Percentiles rank a stretch among this genome's conserved stretches.
Conservation (phyloP, 1,284 basidiomycete genomes). For the Baeospora myosura region DNA sequence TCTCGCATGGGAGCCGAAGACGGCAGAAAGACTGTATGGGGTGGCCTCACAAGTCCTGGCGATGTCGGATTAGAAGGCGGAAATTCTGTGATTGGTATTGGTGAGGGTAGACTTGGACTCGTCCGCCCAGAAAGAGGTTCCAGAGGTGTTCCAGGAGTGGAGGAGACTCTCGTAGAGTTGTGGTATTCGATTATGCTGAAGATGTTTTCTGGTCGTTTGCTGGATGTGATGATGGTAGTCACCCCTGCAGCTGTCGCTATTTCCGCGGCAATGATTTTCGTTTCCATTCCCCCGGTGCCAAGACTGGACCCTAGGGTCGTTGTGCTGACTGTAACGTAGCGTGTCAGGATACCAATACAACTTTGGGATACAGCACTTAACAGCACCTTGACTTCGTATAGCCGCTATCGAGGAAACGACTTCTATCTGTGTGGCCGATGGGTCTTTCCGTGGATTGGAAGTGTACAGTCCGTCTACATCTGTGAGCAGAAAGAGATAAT, state of each 20-base stretch:
- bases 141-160: conserved; percentile 19
- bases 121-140: conserved; percentile 28
- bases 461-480: conserved; percentile 97
- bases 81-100: conserved; percentile 16
- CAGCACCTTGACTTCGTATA: conserved; percentile 73
- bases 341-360: conserved; percentile 1
- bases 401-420: conserved; percentile 78
- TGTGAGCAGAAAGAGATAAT: conserved; percentile 94
- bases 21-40: conserved; percentile 83
- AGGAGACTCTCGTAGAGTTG: conserved; percentile 29
- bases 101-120: conserved; percentile 26
- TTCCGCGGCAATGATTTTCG: conserved; percentile 96
- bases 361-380: neutral
- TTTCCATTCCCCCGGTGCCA: conserved; percentile 99
- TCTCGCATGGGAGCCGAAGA: conserved; percentile 74
- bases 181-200: conserved; percentile 79
- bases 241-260: conserved; percentile 95
- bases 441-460: conserved; percentile 89
- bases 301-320: conserved; percentile 87
- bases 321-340: conserved; percentile 69
- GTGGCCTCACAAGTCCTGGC: conserved; percentile 3
- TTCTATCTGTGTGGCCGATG: conserved; percentile 73
- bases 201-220: conserved; percentile 74
- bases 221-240: conserved; percentile 87
- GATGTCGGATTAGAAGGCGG: conserved; percentile 12